These are phyloP conservation scores for Fusarium albosuccineum DNA, from an alignment of 2,329 filamentous ascomycete genomes.

Conservation along the genomic window DNA sequence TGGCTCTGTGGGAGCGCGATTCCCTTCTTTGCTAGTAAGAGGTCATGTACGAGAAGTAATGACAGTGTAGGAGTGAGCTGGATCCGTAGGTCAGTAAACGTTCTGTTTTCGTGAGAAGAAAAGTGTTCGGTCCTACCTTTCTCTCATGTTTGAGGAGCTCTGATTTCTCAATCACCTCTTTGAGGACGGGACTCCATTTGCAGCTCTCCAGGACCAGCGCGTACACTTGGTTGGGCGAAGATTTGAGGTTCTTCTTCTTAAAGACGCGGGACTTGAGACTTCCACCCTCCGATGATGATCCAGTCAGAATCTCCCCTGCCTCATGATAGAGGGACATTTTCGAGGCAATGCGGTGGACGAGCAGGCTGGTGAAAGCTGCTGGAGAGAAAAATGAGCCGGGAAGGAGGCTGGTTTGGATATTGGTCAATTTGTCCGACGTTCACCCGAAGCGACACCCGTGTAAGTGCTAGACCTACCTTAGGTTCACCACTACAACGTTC, in stretches of 20 bases:
- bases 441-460: constrained; percentile 23
- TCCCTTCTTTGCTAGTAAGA: constrained; percentile 83
- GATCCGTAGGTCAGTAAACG: not conserved
- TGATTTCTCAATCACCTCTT: constrained; percentile 88
- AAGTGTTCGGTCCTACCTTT: constrained; percentile 70
- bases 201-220: constrained; percentile 87
- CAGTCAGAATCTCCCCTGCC: constrained; percentile 79
- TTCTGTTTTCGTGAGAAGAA: not conserved
- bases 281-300: constrained; percentile 69
- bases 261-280: constrained; percentile 92
- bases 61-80: constrained; percentile 85
- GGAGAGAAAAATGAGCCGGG: constrained; percentile 29
- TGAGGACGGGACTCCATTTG: constrained; percentile 90
- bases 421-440: constrained; percentile 30
- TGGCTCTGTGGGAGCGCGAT: constrained; percentile 85
- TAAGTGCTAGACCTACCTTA: constrained; percentile 24
- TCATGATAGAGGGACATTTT: constrained; percentile 96
- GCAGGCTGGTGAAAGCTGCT: constrained; percentile 10
- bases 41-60: constrained; percentile 87
- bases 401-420: not conserved
- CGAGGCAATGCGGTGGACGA: constrained; percentile 7
- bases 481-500: not conserved
- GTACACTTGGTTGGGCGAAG: constrained; percentile 84
- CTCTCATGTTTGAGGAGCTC: constrained; percentile 83
- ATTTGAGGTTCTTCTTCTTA: constrained; percentile 78